Evolutionary conservation across 2,329 filamentous ascomycete species (phyloP).

Genomic region (Lachnellula subtilissima): DNA sequence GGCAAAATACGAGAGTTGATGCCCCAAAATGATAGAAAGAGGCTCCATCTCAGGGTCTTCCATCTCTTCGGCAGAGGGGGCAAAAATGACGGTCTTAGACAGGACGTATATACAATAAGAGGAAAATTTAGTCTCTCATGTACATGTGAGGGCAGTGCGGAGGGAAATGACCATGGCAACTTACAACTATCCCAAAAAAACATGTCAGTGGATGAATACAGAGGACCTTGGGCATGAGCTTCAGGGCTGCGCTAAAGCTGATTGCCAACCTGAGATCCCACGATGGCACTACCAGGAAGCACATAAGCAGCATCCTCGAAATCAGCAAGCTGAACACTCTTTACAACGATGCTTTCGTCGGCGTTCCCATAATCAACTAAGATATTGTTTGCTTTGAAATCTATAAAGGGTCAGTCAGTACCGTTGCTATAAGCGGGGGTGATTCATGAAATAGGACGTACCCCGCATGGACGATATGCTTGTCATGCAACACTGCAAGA

Average conservation of each 20-base stretch:
- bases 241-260: slow-evolving; percentile 43
- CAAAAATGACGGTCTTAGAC: slow-evolving; percentile 38
- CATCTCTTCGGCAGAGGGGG: slow-evolving; percentile 19
- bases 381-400: slow-evolving; percentile 41
- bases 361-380: slow-evolving; percentile 35
- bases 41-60: slow-evolving; percentile 27
- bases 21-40: slow-evolving; percentile 34
- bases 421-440: not conserved
- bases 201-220: slow-evolving; percentile 38
- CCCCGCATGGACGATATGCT: slow-evolving; percentile 36
- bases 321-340: slow-evolving; percentile 38
- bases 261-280: slow-evolving; percentile 37
- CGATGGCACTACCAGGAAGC: slow-evolving; percentile 33
- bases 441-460: slow-evolving; percentile 12
- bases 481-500: slow-evolving; percentile 34
- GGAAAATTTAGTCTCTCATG: too few relatives aligned
- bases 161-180: too few relatives aligned
- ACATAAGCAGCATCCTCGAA: slow-evolving; percentile 39
- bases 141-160: too few relatives aligned
- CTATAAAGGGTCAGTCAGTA: not conserved
- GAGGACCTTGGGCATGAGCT: slow-evolving; percentile 36
- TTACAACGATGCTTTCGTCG: slow-evolving; percentile 8
- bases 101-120: slow-evolving; percentile 41
- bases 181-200: slow-evolving; percentile 38
- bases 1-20: slow-evolving; percentile 44